A percentile compares a stretch with the other conserved stretches of the same genome.
These are phyloP conservation scores for Saccharomycopsis fermentans DNA, from an alignment of 805 yeast genomes.

Conservation along the genomic window DNA sequence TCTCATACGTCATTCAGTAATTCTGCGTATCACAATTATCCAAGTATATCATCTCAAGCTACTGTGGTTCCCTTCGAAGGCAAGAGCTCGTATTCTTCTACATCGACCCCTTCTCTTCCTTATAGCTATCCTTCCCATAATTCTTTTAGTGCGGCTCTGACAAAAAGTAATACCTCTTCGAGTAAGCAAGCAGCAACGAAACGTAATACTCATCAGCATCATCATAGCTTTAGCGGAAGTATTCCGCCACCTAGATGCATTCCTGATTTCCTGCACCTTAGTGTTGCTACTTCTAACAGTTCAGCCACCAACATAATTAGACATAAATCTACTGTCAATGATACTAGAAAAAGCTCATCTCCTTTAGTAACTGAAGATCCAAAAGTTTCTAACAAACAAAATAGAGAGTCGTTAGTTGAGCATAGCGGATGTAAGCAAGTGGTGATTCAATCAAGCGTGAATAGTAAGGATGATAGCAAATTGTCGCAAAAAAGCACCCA, in stretches of 20 bases:
- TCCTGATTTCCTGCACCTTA: neutral
- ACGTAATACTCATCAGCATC: neutral
- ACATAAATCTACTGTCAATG: neutral
- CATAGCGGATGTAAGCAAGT: neutral
- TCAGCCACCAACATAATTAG: neutral
- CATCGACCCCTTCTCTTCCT: neutral
- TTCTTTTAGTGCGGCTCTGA: neutral
- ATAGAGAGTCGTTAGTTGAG: neutral
- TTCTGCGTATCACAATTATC: neutral
- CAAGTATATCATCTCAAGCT: neutral
- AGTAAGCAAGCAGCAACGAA: neutral
- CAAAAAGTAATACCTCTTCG: neutral
- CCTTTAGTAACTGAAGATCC: neutral
- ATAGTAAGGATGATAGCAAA: neutral
- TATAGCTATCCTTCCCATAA: neutral
- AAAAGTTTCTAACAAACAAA: neutral
- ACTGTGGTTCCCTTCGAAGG: neutral
- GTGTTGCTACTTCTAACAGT: neutral
- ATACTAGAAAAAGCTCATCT: neutral
- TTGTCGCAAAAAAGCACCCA: neutral
- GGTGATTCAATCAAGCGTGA: neutral
- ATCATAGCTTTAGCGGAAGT: neutral
- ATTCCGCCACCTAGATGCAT: neutral
- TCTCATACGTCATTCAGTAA: neutral
- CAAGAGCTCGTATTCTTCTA: neutral